Evolutionary conservation across 2,329 filamentous ascomycete genomes (phyloP), one percentile per base, ranked within the genome.

Genomic region (Chaetomium sp.): DNA sequence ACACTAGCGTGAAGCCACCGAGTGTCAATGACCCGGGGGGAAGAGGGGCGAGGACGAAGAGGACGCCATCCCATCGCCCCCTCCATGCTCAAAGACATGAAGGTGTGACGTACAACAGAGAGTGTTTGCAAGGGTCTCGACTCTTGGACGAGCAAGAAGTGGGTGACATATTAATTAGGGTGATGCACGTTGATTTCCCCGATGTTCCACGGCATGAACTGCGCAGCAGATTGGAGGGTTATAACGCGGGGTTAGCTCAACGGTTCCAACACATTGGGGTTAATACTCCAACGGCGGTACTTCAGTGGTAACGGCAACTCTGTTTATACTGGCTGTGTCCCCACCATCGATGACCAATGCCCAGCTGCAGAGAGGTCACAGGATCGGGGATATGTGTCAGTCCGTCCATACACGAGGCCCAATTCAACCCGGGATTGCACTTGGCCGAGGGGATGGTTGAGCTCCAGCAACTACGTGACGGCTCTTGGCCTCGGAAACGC

Each of bases 151-250:
- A 13, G 57, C 29, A 35, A 35, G 29, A 51, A 12, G n/a, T n/a
- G 29, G 49, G 25, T 13, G 35, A 29, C n/a, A 21, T 51, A 42
- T 42, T 38, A 56, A 64, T 60, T 19, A 60, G 38, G 49, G n/a
- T 31, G 29, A 21, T 45, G 53, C 53, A 51, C 29, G 42, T 38
- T 33, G 23, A 49, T 13, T 27, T 61, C 61, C 64, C 64, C 60
- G 64, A 54, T 45, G 64, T 66, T 63, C 6, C 64, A 66, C 61
- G 10, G 33, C 64, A 66, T 65, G 31, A 29, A 6, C 19, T n/a
- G 49, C 35, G 16, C 25, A 35, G 53, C 50, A 57, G 12, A 57
- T 35, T 45, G 27, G 51, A 35, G 12, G 21, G 38, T 25, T 25
- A 49, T n/a, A 62, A 38, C 51, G 60, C 60, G 60, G 51, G 60